Percentiles rank a stretch among this genome's conserved stretches.
Evolutionary conservation across 1,139 yeast species (phyloP).

Genomic region (Candida neerlandica): DNA sequence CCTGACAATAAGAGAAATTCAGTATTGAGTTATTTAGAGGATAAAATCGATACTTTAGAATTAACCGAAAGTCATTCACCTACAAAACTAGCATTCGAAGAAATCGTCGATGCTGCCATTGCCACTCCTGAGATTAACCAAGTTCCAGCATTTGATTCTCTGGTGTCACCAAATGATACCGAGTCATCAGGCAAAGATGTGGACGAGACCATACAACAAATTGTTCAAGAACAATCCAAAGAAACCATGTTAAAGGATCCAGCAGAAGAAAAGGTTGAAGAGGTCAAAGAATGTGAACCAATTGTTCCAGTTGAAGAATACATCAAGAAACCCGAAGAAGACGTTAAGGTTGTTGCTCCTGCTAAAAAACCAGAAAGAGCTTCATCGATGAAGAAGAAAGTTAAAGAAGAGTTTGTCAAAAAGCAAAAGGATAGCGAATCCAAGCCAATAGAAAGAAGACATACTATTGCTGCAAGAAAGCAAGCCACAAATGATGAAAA

Average conservation of each 20-base stretch:
- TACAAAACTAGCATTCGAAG: conserved; percentile 9
- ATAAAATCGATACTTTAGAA: conserved; percentile 48
- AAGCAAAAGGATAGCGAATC: conserved; percentile 4
- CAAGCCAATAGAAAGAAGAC: conserved; percentile 12
- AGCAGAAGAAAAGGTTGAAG: conserved; percentile 4
- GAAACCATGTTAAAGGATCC: conserved; percentile 9
- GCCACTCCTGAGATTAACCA: conserved; percentile 35
- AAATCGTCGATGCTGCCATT: conserved; percentile 6
- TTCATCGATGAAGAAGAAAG: conserved; percentile 2
- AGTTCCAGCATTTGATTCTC: conserved; percentile 29
- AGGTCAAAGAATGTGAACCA: conserved; percentile 10
- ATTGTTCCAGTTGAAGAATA: conserved; percentile 18
- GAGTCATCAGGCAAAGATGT: conserved; percentile 4
- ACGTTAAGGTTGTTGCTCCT: not conserved
- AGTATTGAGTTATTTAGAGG: conserved; percentile 49
- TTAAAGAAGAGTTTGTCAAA: not conserved
- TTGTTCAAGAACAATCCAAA: conserved; percentile 10
- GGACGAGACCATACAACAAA: conserved; percentile 7
- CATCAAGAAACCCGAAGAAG: conserved; percentile 11
- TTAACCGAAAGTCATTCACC: conserved; percentile 25
- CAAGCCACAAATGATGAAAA: conserved; percentile 8
- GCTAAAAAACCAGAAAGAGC: not conserved
- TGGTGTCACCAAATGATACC: not conserved
- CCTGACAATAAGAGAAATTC: conserved; percentile 40
- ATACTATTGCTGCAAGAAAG: conserved; percentile 11